Conservation (phyloP, 2,329 filamentous ascomycete species). For the Penicillium rolfsii region DNA sequence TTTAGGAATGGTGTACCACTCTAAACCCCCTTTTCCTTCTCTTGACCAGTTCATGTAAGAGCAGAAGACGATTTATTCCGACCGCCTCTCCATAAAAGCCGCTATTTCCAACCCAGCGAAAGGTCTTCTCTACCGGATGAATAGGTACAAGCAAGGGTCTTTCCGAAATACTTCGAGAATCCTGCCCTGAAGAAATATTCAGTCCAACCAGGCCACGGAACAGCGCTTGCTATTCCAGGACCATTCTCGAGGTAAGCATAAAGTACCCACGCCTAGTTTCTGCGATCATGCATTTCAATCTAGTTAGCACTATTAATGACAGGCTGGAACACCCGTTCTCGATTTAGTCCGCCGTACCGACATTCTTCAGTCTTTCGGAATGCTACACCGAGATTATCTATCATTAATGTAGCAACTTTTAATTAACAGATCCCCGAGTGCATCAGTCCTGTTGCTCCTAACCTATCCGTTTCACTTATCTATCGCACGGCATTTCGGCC, state of each 20-base stretch:
- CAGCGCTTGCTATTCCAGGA: not conserved
- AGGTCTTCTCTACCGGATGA: not conserved
- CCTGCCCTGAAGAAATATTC: not conserved
- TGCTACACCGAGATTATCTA: not conserved
- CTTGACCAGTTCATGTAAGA: not conserved
- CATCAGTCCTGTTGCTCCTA: not conserved
- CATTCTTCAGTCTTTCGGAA: not conserved
- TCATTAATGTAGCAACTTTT: not conserved
- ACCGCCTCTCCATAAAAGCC: not conserved
- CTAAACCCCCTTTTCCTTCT: not conserved
- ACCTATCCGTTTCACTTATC: not conserved
- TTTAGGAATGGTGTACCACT: not conserved
- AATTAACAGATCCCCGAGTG: not conserved
- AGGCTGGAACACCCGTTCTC: not conserved
- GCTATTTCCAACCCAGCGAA: not conserved
- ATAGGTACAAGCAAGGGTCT: not conserved
- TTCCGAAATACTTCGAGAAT: not conserved
- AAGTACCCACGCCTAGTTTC: not conserved
- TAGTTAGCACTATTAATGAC: not conserved
- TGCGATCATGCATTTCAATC: not conserved
- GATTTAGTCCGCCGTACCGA: not conserved
- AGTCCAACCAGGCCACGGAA: not conserved
- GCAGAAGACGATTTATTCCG: not conserved
- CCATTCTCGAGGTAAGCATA: constrained; percentile 3
- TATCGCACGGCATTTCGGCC: constrained; percentile 2